Evolutionary conservation across 257 asterid species (phyloP).

Genomic region (Euphrasia confusa): DNA sequence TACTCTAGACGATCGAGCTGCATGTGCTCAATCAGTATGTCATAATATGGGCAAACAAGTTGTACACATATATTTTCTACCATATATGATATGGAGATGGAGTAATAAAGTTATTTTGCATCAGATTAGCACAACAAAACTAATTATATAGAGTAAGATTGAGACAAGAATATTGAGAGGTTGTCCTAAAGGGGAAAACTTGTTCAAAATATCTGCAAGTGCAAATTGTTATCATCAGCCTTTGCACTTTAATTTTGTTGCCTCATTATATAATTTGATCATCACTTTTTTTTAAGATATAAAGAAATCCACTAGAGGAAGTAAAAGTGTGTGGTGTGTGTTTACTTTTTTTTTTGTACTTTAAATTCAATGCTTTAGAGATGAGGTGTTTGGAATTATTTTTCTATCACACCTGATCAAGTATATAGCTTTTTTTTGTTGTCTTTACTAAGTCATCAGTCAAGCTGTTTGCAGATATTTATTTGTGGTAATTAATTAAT

Average conservation of each 20-base stretch:
- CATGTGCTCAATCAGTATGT: too few species aligned
- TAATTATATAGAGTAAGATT: neutral
- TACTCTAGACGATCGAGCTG: too few species aligned
- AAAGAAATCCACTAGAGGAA: neutral
- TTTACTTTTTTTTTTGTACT: neutral
- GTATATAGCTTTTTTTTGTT: neutral
- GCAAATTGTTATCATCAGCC: neutral
- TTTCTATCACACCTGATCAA: neutral
- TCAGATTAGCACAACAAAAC: neutral
- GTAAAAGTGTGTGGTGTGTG: neutral
- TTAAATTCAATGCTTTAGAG: neutral
- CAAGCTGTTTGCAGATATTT: too few species aligned
- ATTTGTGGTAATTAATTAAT: too few species aligned
- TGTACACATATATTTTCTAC: too few species aligned
- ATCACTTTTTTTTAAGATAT: neutral
- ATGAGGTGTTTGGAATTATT: neutral
- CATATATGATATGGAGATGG: too few species aligned
- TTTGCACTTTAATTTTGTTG: neutral
- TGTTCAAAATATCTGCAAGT: neutral
- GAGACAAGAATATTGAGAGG: too few species aligned
- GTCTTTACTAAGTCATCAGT: neutral
- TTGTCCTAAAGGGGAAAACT: too few species aligned
- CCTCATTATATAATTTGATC: neutral
- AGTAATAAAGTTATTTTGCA: too few species aligned
- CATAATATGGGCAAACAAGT: too few species aligned